phyloP scores from a whole-genome alignment of 305 asterid genomes.

The Fraxinus ornus region DNA sequence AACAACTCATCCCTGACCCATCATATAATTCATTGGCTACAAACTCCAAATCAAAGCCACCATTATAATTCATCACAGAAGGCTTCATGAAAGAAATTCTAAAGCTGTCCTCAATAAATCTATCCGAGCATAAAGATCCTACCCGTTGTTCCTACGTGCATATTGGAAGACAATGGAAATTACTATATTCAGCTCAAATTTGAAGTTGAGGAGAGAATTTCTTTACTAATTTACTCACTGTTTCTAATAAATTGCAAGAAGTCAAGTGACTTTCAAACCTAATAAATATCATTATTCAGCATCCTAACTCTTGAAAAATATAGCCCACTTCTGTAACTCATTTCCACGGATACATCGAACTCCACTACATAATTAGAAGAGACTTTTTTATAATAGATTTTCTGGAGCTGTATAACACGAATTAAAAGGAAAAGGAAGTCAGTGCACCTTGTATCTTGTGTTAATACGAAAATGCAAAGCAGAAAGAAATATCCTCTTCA shows the following conservation, averaged over 20 bases:
- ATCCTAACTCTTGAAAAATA: neutral
- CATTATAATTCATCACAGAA: neutral
- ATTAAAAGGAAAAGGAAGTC: constrained; percentile 23
- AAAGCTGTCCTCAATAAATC: neutral
- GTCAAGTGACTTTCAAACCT: neutral
- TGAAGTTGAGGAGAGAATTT: neutral
- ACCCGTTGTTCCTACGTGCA: neutral
- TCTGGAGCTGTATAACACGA: neutral
- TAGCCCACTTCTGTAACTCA: neutral
- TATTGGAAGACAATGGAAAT: neutral
- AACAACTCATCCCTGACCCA: neutral
- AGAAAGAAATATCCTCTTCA: constrained; percentile 98
- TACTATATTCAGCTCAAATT: neutral
- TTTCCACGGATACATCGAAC: neutral
- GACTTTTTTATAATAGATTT: neutral
- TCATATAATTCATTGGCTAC: neutral
- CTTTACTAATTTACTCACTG: neutral
- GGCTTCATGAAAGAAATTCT: neutral
- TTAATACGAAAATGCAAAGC: constrained; percentile 98
- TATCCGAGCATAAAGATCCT: neutral
- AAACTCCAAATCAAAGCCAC: neutral
- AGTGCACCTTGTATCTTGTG: constrained; percentile 90
- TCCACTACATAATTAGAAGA: neutral
- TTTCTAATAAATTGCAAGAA: constrained; percentile 2
- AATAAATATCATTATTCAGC: neutral